Conservation (phyloP, 305 asterid genomes). For the Fraxinus albicans region DNA sequence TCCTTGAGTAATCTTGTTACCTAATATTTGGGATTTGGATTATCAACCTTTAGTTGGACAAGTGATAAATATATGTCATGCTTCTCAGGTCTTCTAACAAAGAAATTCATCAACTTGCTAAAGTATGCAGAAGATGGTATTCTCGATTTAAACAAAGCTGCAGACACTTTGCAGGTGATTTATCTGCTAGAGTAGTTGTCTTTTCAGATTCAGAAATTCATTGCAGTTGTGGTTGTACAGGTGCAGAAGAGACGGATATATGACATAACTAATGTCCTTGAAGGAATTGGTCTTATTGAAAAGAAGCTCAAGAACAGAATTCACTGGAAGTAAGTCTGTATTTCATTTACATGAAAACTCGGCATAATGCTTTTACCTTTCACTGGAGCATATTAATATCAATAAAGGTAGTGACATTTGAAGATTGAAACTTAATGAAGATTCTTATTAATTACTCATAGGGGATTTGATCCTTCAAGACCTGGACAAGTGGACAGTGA, state of each 20-base stretch:
- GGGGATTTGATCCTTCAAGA: conserved; percentile 83
- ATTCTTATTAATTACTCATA: conserved; percentile 33
- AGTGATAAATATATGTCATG: conserved; percentile 26
- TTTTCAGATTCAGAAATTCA: conserved; percentile 15
- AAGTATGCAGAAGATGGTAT: conserved; percentile 93
- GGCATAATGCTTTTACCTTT: conserved; percentile 17
- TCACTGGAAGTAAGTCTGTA: conserved; percentile 76
- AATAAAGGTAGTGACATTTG: conserved; percentile 3
- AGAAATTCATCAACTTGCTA: conserved; percentile 71
- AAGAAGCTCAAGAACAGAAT: conserved; percentile 94
- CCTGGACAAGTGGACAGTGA: conserved; percentile 76
- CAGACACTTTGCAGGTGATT: conserved; percentile 86
- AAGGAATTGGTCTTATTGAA: conserved; percentile 97
- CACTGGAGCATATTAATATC: neutral
- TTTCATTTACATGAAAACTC: conserved; percentile 20
- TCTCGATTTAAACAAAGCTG: conserved; percentile 92
- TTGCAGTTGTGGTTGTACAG: conserved; percentile 42
- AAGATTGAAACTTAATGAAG: conserved; percentile 23
- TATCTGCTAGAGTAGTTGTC: conserved; percentile 10
- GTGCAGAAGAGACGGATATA: conserved; percentile 97
- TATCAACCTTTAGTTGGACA: conserved; percentile 16
- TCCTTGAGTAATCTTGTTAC: conserved; percentile 64
- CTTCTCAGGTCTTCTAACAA: conserved; percentile 84
- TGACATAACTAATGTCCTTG: conserved; percentile 97
- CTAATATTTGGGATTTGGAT: conserved; percentile 17